Conservation (phyloP, 495 filamentous ascomycete species). For the Glarea lozoyensis region DNA sequence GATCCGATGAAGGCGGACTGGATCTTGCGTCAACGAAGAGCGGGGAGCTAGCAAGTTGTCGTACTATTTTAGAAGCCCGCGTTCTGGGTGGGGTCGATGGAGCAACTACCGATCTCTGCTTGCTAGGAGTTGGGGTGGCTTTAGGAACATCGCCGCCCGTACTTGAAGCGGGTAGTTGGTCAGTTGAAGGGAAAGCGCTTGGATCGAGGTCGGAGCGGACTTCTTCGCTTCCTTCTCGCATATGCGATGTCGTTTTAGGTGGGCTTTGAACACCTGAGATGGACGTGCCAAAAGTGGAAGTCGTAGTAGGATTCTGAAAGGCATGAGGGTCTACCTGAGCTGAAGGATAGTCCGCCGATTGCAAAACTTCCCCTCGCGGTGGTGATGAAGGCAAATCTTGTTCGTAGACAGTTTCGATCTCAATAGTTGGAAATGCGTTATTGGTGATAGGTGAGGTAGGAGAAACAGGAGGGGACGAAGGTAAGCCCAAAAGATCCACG, state of each 20-base stretch:
- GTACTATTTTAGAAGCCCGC: background rate
- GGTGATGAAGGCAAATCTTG: conserved; percentile 12
- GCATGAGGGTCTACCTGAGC: conserved; percentile 17
- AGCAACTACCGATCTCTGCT: background rate
- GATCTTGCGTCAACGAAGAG: conserved; percentile 38
- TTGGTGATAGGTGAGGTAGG: conserved; percentile 39
- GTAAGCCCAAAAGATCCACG: conserved; percentile 35
- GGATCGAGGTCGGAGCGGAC: background rate
- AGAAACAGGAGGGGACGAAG: conserved; percentile 35
- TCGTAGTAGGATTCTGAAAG: background rate
- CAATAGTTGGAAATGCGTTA: background rate
- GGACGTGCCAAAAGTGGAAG: conserved; percentile 9
- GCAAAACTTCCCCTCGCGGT: conserved; percentile 1
- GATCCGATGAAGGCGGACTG: conserved; percentile 25
- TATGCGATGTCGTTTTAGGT: no score
- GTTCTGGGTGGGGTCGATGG: background rate
- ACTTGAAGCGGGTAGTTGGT: background rate
- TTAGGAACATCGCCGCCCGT: background rate
- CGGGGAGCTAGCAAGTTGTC: conserved; percentile 5
- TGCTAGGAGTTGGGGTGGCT: background rate
- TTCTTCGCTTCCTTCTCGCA: no score
- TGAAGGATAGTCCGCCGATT: conserved; percentile 10
- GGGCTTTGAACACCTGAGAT: background rate
- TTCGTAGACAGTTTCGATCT: conserved; percentile 1
- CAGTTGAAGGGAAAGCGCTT: background rate